Evolutionary conservation across 805 yeast species (phyloP).

Genomic region (Yarrowia sp.): DNA sequence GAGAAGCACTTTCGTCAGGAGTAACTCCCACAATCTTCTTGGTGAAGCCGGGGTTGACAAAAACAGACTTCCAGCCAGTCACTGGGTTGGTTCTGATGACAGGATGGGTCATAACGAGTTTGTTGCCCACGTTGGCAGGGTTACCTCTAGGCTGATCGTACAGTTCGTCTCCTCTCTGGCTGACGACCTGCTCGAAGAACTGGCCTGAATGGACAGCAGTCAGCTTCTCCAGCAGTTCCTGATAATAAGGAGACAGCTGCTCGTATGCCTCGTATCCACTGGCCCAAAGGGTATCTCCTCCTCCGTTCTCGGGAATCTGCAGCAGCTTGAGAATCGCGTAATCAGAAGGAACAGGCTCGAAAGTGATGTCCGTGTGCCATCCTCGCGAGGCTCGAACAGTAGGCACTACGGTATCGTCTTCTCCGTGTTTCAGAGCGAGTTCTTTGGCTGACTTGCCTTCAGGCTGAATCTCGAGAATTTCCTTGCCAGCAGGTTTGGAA

Average conservation of each 20-base stretch:
- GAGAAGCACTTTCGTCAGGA: conserved; percentile 58
- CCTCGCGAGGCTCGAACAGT: conserved; percentile 14
- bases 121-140: conserved; percentile 42
- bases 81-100: conserved; percentile 50
- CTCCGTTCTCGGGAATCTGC: conserved; percentile 53
- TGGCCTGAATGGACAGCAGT: conserved; percentile 56
- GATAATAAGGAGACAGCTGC: conserved; percentile 57
- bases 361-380: conserved; percentile 54
- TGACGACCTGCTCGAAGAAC: not conserved
- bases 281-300: conserved; percentile 62
- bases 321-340: conserved; percentile 48
- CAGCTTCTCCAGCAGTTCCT: conserved; percentile 50
- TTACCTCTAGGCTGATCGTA: not conserved
- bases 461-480: conserved; percentile 59
- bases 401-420: not conserved
- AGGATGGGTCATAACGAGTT: conserved; percentile 49
- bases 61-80: conserved; percentile 46
- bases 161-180: not conserved
- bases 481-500: conserved; percentile 43
- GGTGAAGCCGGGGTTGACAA: conserved; percentile 46
- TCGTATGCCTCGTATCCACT: conserved; percentile 61
- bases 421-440: not conserved
- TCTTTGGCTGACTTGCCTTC: conserved; percentile 33
- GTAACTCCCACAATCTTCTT: conserved; percentile 64
- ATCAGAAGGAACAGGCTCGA: conserved; percentile 54